These are phyloP conservation scores for Lathyrus sativus DNA, from an alignment of 306 rosid genomes.

Conservation along the genomic window DNA sequence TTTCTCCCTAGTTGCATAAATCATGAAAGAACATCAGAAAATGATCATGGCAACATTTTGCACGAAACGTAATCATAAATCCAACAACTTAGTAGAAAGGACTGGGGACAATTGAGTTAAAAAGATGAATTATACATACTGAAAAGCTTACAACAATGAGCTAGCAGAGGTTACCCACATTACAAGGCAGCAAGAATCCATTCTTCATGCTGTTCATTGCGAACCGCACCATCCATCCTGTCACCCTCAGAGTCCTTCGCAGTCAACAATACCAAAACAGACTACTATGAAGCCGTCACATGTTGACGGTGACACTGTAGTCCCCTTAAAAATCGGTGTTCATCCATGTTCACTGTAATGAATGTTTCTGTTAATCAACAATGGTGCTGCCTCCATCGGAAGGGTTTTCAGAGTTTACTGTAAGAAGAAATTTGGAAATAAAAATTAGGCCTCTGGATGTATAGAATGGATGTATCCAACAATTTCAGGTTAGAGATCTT, in stretches of 20 bases:
- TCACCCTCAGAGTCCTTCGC: not conserved
- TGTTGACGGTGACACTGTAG: not conserved
- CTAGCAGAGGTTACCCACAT: not conserved
- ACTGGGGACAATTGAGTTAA: not conserved
- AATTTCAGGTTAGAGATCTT: slow-evolving; percentile 19
- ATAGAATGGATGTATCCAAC: slow-evolving; percentile 7
- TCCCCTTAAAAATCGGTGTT: not conserved
- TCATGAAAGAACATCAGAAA: not conserved
- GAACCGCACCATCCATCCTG: not conserved
- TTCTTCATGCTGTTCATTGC: not conserved
- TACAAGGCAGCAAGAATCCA: not conserved
- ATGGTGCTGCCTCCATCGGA: not conserved
- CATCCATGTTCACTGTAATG: not conserved
- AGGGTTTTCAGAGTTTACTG: not conserved
- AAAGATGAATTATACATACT: not conserved
- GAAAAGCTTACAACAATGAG: not conserved
- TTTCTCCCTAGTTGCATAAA: slow-evolving; percentile 6
- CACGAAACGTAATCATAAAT: no score
- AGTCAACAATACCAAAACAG: not conserved
- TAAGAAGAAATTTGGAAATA: not conserved
- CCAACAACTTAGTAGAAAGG: no score
- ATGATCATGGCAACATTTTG: not conserved
- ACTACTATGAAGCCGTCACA: not conserved
- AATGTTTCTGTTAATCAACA: not conserved
- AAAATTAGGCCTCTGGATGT: not conserved